phyloP scores from a whole-genome alignment of 805 yeast species.

The Schizosaccharomyces octosporus region DNA sequence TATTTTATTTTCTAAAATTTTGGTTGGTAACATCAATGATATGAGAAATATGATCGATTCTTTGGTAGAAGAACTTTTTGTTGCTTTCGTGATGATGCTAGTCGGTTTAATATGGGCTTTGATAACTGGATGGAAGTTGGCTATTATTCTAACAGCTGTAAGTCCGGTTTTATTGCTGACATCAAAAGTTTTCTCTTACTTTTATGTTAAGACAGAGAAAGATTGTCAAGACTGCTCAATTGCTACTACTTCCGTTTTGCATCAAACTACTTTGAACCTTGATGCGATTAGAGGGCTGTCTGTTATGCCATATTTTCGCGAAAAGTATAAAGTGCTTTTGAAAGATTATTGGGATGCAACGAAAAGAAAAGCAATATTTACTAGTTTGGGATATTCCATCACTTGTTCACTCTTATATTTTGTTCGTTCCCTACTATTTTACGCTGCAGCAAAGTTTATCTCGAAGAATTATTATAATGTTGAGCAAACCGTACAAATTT shows the following conservation, averaged over 20 bases:
- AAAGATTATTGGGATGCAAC: constrained; percentile 5
- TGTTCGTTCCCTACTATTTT: constrained; percentile 48
- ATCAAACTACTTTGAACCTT: constrained; percentile 12
- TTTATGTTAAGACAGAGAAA: constrained; percentile 32
- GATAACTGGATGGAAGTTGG: constrained; percentile 59
- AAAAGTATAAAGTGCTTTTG: constrained; percentile 13
- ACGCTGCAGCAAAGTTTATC: constrained; percentile 56
- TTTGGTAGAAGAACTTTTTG: constrained; percentile 29
- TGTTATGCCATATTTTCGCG: constrained; percentile 24
- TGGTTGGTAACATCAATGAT: constrained; percentile 67
- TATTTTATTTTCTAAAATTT: constrained; percentile 21
- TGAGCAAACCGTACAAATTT: constrained; percentile 38
- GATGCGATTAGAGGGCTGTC: constrained; percentile 38
- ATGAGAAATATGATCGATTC: constrained; percentile 39
- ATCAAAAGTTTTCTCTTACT: constrained; percentile 26
- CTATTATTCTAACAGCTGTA: constrained; percentile 58
- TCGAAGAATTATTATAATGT: constrained; percentile 30
- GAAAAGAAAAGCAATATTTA: constrained; percentile 9
- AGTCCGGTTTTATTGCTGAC: constrained; percentile 35
- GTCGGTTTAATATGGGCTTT: constrained; percentile 61
- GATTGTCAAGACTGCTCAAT: constrained; percentile 22
- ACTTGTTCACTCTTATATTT: constrained; percentile 16
- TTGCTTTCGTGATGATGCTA: constrained; percentile 27
- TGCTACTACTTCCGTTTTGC: constrained; percentile 4
- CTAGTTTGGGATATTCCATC: constrained; percentile 13